phyloP scores from a whole-genome alignment of 106 monocot genomes.

The Acanthochlamys bracteata region DNA sequence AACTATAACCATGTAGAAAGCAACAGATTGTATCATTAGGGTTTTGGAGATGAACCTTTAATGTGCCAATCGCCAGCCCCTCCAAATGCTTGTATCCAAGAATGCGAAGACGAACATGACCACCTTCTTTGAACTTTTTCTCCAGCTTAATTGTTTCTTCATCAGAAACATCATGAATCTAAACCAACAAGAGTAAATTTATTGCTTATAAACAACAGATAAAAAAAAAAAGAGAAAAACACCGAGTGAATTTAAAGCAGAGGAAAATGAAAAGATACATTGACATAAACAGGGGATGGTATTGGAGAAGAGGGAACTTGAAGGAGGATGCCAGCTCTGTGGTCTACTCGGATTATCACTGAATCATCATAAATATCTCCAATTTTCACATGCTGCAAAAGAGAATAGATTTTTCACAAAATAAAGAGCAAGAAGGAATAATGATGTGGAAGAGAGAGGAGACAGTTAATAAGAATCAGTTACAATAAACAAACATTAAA shows the following conservation, averaged over 20 bases:
- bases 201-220: neutral
- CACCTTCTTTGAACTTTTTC: slow-evolving; percentile 77
- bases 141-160: slow-evolving; percentile 50
- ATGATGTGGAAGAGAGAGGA: neutral
- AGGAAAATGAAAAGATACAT: slow-evolving; percentile 27
- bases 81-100: slow-evolving; percentile 67
- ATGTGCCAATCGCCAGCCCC: slow-evolving; percentile 73
- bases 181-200: neutral
- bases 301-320: slow-evolving; percentile 64
- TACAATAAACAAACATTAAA: slow-evolving; percentile 3
- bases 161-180: slow-evolving; percentile 72
- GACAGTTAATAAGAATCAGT: neutral
- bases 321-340: slow-evolving; percentile 62
- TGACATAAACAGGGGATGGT: slow-evolving; percentile 67
- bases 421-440: neutral
- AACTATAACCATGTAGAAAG: too few relatives aligned
- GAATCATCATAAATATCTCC: slow-evolving; percentile 92
- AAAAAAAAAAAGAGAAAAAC: neutral
- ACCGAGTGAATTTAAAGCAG: neutral
- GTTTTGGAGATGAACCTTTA: slow-evolving; percentile 69
- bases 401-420: neutral
- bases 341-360: slow-evolving; percentile 68
- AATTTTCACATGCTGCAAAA: slow-evolving; percentile 56
- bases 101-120: slow-evolving; percentile 62
- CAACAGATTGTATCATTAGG: too few relatives aligned